These are phyloP conservation scores for Cynanchum wilfordii DNA, from an alignment of 257 asterid species.

Conservation along the genomic window DNA sequence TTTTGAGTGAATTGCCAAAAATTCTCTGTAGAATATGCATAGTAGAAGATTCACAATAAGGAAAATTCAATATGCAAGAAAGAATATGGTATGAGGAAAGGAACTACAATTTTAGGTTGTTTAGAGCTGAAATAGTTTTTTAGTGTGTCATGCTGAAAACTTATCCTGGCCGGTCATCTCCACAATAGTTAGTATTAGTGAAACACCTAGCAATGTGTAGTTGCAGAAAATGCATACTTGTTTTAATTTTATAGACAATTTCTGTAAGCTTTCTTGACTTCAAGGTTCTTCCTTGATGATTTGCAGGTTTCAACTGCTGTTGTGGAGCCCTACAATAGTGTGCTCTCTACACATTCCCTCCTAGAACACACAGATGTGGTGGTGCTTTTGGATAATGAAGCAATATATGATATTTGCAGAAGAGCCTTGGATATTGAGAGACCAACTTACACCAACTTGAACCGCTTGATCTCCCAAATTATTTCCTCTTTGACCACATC, in stretches of 20 bases:
- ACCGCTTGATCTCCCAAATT: slow-evolving; percentile 20
- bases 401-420: slow-evolving; percentile 23
- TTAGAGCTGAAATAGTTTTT: background rate
- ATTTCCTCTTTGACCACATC: slow-evolving; percentile 22
- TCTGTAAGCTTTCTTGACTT: background rate
- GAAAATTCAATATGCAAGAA: background rate
- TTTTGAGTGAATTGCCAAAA: background rate
- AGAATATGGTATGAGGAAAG: background rate
- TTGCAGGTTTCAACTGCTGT: slow-evolving; percentile 21
- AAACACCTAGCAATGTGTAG: background rate
- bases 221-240: background rate
- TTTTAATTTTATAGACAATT: background rate
- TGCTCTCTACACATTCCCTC: slow-evolving; percentile 18
- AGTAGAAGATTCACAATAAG: background rate
- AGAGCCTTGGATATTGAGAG: slow-evolving; percentile 19
- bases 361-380: slow-evolving; percentile 22
- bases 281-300: background rate
- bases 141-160: background rate
- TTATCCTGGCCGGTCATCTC: background rate
- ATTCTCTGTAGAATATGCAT: background rate
- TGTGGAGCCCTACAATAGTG: slow-evolving; percentile 23
- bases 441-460: slow-evolving; percentile 18
- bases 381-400: slow-evolving; percentile 21
- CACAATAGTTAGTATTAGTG: background rate
- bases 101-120: background rate